phyloP scores from a whole-genome alignment of 768 basidiomycete genomes.

The Pleurotus tuber-regium region DNA sequence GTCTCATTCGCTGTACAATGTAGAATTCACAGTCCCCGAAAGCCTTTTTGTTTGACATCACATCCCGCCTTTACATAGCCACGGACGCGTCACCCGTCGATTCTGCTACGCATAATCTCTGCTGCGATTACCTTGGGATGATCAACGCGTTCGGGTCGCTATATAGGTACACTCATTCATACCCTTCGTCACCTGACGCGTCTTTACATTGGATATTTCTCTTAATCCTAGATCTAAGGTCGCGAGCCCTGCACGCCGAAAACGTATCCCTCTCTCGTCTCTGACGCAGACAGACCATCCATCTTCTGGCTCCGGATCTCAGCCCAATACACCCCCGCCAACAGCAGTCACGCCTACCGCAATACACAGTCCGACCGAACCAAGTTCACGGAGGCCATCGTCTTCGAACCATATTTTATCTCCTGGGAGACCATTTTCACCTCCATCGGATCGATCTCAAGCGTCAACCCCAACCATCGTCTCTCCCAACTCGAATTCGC shows the following conservation, averaged over 20 bases:
- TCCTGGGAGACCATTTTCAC: not conserved
- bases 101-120: slow-evolving; percentile 81
- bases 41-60: slow-evolving; percentile 88
- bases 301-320: slow-evolving; percentile 16
- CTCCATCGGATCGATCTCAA: too few species aligned
- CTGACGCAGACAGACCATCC: slow-evolving; percentile 12
- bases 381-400: slow-evolving; percentile 12
- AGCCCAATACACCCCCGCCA: slow-evolving; percentile 23
- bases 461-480: not conserved
- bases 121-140: slow-evolving; percentile 88
- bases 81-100: slow-evolving; percentile 93
- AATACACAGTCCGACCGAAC: slow-evolving; percentile 19
- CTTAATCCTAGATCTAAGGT: slow-evolving; percentile 25
- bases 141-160: slow-evolving; percentile 82
- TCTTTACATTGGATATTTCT: slow-evolving; percentile 1
- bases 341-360: slow-evolving; percentile 23
- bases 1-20: slow-evolving; percentile 8
- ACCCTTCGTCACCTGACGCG: not conserved
- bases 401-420: not conserved
- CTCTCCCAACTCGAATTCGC: slow-evolving; percentile 3
- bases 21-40: slow-evolving; percentile 93
- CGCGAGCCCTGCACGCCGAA: slow-evolving; percentile 24
- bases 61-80: slow-evolving; percentile 85
- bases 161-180: slow-evolving; percentile 59
- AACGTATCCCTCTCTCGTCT: slow-evolving; percentile 14